A percentile compares a stretch with the other conserved stretches of the same genome.
Conservation (phyloP, 75 land plant genomes). For the Cryptomeria japonica region DNA sequence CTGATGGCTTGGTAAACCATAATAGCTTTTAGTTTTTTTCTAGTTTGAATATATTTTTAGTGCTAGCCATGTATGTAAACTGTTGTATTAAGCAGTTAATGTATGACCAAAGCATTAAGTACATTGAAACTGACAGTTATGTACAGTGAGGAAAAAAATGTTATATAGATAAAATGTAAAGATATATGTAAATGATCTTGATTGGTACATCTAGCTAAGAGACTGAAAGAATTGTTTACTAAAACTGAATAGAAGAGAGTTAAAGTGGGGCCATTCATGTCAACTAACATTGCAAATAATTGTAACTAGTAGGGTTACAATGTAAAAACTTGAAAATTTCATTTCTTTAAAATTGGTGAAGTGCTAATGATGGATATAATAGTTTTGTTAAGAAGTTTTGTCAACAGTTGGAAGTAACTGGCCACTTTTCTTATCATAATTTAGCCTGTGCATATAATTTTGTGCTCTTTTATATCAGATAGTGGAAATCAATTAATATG, state of each 20-base stretch:
- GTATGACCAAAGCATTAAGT: neutral
- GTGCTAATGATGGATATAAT: neutral
- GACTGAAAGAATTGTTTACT: neutral
- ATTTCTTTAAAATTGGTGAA: neutral
- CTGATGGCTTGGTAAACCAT: neutral
- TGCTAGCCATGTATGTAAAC: neutral
- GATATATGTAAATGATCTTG: neutral
- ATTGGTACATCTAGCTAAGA: neutral
- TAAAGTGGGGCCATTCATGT: neutral
- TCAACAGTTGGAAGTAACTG: neutral
- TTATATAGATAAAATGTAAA: neutral
- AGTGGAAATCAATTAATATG: neutral
- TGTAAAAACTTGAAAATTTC: neutral
- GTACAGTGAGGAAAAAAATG: neutral
- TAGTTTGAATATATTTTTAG: neutral
- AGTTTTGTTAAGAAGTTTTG: neutral
- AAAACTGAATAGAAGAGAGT: neutral
- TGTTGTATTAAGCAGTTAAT: neutral
- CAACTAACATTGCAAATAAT: neutral
- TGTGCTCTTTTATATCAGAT: neutral
- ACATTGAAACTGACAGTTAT: neutral
- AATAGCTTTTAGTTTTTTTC: neutral
- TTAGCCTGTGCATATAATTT: neutral
- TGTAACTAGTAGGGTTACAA: neutral
- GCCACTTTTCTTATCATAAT: neutral